Conservation (phyloP, 306 rosid genomes). For the Rosa chinensis region DNA sequence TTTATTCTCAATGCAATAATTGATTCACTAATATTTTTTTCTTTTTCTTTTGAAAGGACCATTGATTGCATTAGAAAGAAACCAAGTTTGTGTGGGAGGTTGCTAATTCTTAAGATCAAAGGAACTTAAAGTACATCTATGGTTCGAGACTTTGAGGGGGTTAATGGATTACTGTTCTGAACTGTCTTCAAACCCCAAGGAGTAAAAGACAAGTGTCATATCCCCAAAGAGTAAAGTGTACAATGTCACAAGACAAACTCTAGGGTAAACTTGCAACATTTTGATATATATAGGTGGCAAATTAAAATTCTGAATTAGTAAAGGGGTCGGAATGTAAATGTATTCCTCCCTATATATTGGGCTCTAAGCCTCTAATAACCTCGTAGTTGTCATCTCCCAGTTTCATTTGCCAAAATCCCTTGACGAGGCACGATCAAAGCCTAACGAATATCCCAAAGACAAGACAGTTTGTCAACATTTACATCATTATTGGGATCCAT, state of each 20-base stretch:
- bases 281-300: not conserved
- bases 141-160: no score
- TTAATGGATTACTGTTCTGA: no score
- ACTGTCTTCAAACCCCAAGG: no score
- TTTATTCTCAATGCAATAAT: no score
- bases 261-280: not conserved
- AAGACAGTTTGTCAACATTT: not conserved
- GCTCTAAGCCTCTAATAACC: not conserved
- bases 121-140: no score
- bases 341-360: not conserved
- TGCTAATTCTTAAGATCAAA: no score
- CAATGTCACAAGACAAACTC: not conserved
- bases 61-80: no score
- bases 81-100: no score
- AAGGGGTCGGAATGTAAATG: not conserved
- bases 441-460: conserved; percentile 11
- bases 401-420: not conserved
- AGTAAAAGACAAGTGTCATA: not conserved
- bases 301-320: not conserved
- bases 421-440: not conserved
- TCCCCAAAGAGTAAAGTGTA: not conserved
- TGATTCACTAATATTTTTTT: no score
- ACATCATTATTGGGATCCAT: conserved; percentile 1
- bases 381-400: not conserved
- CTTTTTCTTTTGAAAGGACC: no score